A percentile compares a stretch with the other conserved stretches of the same genome.
phyloP scores from a whole-genome alignment of 441 rosid genomes.

The Euphorbia celastroides region DNA sequence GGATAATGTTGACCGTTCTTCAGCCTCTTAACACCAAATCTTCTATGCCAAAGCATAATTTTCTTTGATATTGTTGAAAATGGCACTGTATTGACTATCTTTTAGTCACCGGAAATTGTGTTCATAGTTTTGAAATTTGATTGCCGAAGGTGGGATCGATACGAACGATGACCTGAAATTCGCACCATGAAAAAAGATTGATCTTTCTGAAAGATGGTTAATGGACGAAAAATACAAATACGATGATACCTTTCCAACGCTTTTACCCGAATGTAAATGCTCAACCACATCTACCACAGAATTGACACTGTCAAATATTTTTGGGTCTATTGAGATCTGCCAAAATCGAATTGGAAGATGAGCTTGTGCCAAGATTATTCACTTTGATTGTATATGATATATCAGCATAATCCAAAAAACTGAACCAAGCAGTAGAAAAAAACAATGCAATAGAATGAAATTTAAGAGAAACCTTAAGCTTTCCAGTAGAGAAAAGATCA shows the following conservation, averaged over 20 bases:
- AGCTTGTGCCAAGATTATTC: neutral
- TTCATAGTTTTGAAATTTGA: slow-evolving; percentile 49
- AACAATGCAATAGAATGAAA: too few species aligned
- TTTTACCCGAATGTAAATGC: slow-evolving; percentile 92
- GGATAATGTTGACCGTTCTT: neutral
- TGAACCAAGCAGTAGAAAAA: neutral
- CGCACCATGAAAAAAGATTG: neutral
- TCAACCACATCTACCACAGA: slow-evolving; percentile 90
- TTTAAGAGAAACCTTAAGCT: slow-evolving; percentile 63
- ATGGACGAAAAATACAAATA: neutral
- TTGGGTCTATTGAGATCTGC: slow-evolving; percentile 74
- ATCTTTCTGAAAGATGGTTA: neutral
- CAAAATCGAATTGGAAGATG: neutral
- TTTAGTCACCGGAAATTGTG: neutral
- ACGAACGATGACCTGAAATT: slow-evolving; percentile 74
- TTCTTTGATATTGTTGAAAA: neutral
- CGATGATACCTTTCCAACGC: slow-evolving; percentile 83
- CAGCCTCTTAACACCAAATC: neutral
- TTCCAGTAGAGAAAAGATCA: slow-evolving; percentile 63
- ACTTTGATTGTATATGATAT: neutral
- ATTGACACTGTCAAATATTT: slow-evolving; percentile 58
- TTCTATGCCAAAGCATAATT: neutral
- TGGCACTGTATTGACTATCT: neutral
- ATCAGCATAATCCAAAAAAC: neutral
- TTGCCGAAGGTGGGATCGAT: slow-evolving; percentile 59